These are phyloP conservation scores for Paecilomyces fulvus DNA, from an alignment of 2,329 filamentous ascomycete genomes.

Conservation along the genomic window DNA sequence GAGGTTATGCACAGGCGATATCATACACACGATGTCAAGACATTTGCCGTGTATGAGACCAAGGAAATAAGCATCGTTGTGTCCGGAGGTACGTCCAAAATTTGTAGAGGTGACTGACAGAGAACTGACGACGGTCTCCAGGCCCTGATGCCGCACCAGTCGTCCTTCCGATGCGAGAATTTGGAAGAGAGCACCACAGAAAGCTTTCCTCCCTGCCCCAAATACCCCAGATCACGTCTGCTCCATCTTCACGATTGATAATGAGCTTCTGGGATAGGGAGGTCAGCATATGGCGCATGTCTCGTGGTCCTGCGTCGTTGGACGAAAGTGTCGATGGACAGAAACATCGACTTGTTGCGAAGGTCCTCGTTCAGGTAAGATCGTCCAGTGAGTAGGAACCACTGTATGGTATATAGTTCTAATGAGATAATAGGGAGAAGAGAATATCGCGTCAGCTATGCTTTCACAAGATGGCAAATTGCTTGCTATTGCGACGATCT, in stretches of 20 bases:
- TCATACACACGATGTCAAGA: conserved; percentile 91
- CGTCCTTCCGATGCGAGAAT: conserved; percentile 69
- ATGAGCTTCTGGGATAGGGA: conserved; percentile 90
- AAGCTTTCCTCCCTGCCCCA: conserved; percentile 79
- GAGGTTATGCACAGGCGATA: conserved; percentile 80
- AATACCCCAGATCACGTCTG: conserved; percentile 62
- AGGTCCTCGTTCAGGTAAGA: conserved; percentile 48
- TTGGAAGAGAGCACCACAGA: conserved; percentile 70
- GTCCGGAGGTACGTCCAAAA: conserved; percentile 65
- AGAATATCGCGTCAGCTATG: conserved; percentile 68
- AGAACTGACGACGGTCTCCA: conserved; percentile 34
- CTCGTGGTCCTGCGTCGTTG: conserved; percentile 38
- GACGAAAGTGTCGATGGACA: conserved; percentile 33
- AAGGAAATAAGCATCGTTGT: conserved; percentile 76
- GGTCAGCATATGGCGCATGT: conserved; percentile 69
- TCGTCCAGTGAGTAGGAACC: background rate
- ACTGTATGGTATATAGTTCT: conserved; percentile 31
- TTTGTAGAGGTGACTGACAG: background rate
- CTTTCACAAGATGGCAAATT: conserved; percentile 65
- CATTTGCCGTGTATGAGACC: conserved; percentile 83
- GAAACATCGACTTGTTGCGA: conserved; percentile 50
- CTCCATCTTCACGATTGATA: conserved; percentile 63
- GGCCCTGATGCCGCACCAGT: conserved; percentile 79
- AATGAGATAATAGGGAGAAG: conserved; percentile 52
- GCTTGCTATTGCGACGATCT: conserved; percentile 66